Evolutionary conservation across 1,284 basidiomycete genomes (phyloP).

Genomic region (Cutaneotrichosporon sp.): DNA sequence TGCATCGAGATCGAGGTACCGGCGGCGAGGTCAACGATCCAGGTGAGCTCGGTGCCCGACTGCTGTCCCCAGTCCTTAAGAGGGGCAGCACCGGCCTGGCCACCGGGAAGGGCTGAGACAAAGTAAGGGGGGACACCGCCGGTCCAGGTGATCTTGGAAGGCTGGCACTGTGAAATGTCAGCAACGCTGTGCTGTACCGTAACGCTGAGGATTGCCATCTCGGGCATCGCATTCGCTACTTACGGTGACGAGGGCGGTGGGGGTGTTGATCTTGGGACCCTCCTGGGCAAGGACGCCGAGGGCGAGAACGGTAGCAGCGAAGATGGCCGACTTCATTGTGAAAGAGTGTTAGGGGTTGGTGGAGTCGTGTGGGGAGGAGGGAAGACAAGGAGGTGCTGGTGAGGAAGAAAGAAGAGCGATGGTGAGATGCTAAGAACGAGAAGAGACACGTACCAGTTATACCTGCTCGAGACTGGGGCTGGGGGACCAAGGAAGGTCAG

Average conservation of each 20-base stretch:
- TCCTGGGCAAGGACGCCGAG: constrained; percentile 38
- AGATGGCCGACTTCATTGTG: constrained; percentile 24
- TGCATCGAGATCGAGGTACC: constrained; percentile 54
- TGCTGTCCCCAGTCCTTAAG: constrained; percentile 52
- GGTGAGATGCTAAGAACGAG: constrained; percentile 4
- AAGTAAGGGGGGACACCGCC: constrained; percentile 65
- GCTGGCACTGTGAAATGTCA: constrained; percentile 38
- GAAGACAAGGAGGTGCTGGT: constrained; percentile 3
- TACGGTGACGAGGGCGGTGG: constrained; percentile 48
- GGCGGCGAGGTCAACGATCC: constrained; percentile 61
- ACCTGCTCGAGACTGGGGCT: background rate
- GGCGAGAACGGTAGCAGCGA: constrained; percentile 30
- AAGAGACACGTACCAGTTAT: background rate
- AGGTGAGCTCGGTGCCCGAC: constrained; percentile 59
- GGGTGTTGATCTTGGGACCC: constrained; percentile 64
- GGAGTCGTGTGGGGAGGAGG: background rate
- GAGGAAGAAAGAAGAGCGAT: constrained; percentile 12
- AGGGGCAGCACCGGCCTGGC: constrained; percentile 59
- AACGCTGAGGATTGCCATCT: background rate
- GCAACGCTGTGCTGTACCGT: background rate
- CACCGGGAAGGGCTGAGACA: constrained; percentile 68
- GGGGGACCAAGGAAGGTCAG: background rate
- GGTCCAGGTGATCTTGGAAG: constrained; percentile 58
- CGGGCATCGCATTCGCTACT: constrained; percentile 6
- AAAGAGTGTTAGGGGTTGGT: constrained; percentile 17